A percentile compares a stretch with the other conserved stretches of the same genome.
These are phyloP conservation scores for Lactarius psammicola DNA, from an alignment of 768 basidiomycete genomes.

Conservation along the genomic window DNA sequence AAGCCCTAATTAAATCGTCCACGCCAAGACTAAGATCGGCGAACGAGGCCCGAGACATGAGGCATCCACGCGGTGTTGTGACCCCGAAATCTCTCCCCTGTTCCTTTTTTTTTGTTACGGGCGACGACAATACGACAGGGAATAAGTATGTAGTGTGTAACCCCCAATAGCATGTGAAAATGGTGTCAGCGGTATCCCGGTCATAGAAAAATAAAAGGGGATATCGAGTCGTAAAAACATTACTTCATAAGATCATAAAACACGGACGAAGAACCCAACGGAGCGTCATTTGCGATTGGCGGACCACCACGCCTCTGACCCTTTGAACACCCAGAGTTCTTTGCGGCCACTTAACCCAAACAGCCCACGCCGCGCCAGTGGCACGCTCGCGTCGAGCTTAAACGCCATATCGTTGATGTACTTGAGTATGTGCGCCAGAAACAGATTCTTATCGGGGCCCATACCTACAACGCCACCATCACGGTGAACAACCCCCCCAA, in stretches of 20 bases:
- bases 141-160: neutral
- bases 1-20: neutral
- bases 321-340: conserved; percentile 67
- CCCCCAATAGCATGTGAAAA: neutral
- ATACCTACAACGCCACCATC: conserved; percentile 19
- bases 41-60: neutral
- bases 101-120: neutral
- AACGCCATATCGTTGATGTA: conserved; percentile 57
- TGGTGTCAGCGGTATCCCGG: neutral
- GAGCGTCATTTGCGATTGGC: conserved; percentile 11
- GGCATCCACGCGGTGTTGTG: neutral
- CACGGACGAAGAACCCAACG: neutral
- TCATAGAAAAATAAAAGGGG: neutral
- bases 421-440: conserved; percentile 62
- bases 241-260: conserved; percentile 22
- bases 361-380: conserved; percentile 46
- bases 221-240: neutral
- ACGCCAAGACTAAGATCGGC: neutral
- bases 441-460: conserved; percentile 48
- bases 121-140: neutral
- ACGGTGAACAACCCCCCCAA: no score
- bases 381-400: conserved; percentile 64
- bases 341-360: conserved; percentile 44
- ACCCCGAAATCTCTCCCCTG: neutral
- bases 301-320: conserved; percentile 33